Percentiles rank a stretch among this genome's conserved stretches.
Conservation (phyloP, 495 filamentous ascomycete species). For the Podospora conica region DNA sequence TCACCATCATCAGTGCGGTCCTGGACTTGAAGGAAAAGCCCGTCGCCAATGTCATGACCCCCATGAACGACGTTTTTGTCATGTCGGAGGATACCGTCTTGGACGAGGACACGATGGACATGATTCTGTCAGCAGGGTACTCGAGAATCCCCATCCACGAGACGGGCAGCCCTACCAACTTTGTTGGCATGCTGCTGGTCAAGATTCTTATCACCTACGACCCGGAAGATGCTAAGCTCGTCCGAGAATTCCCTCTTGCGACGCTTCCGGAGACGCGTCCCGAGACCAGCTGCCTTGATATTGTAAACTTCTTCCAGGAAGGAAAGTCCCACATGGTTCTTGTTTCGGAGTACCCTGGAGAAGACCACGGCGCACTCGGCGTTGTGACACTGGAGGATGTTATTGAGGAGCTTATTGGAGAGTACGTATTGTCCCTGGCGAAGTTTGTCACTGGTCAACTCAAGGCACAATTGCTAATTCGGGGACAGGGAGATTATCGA, state of each 20-base stretch:
- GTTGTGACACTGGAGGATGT: slow-evolving; percentile 97
- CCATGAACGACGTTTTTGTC: slow-evolving; percentile 93
- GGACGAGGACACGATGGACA: slow-evolving; percentile 87
- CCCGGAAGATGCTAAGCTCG: slow-evolving; percentile 79
- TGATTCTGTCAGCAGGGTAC: slow-evolving; percentile 86
- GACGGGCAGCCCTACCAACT: slow-evolving; percentile 75
- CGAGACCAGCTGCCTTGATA: slow-evolving; percentile 93
- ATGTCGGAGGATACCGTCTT: slow-evolving; percentile 89
- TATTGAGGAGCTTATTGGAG: slow-evolving; percentile 96
- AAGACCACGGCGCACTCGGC: slow-evolving; percentile 81
- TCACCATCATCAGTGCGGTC: slow-evolving; percentile 96
- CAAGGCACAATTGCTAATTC: slow-evolving; percentile 9
- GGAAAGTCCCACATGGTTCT: slow-evolving; percentile 99
- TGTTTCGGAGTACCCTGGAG: slow-evolving; percentile 82
- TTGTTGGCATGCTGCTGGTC: slow-evolving; percentile 94
- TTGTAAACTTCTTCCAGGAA: slow-evolving; percentile 99
- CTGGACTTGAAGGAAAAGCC: slow-evolving; percentile 94
- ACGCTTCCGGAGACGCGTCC: slow-evolving; percentile 91
- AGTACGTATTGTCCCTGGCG: slow-evolving; percentile 52
- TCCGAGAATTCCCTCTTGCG: slow-evolving; percentile 84
- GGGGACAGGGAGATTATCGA: slow-evolving; percentile 59
- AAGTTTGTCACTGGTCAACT: not conserved
- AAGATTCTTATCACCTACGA: slow-evolving; percentile 99
- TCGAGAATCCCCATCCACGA: slow-evolving; percentile 92
- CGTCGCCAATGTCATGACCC: slow-evolving; percentile 93